A percentile compares a stretch with the other conserved stretches of the same genome.
phyloP scores from a whole-genome alignment of 73 alveolate genomes.

The Stentor coeruleus region DNA sequence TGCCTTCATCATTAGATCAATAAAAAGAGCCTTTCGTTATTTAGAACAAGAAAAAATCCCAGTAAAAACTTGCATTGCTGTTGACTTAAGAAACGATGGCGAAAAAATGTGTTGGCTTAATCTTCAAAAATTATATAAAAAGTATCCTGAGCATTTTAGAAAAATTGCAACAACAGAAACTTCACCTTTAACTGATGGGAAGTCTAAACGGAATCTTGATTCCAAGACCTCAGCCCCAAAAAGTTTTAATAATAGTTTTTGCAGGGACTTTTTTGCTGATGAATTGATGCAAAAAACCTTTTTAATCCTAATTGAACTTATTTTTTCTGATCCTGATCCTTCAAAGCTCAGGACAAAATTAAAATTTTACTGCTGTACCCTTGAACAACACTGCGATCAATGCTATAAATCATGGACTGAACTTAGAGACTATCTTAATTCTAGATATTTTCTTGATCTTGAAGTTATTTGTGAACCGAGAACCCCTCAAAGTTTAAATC shows the following conservation, averaged over 20 bases:
- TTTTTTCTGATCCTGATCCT: background rate
- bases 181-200: background rate
- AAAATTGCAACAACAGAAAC: background rate
- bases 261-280: background rate
- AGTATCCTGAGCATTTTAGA: background rate
- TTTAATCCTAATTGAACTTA: background rate
- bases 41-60: background rate
- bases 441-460: background rate
- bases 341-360: background rate
- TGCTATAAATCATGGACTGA: background rate
- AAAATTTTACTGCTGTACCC: background rate
- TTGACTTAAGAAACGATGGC: background rate
- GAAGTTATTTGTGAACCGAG: conserved; percentile 5
- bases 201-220: background rate
- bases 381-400: background rate
- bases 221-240: too few species aligned
- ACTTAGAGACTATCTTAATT: background rate
- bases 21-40: background rate
- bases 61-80: background rate
- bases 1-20: background rate
- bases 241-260: background rate
- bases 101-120: background rate
- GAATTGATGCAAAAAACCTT: background rate
- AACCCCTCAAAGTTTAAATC: too few species aligned
- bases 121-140: too few species aligned